Base-by-base conservation (phyloP, 306 rosid species). In the Calophaca sinica region DNA sequence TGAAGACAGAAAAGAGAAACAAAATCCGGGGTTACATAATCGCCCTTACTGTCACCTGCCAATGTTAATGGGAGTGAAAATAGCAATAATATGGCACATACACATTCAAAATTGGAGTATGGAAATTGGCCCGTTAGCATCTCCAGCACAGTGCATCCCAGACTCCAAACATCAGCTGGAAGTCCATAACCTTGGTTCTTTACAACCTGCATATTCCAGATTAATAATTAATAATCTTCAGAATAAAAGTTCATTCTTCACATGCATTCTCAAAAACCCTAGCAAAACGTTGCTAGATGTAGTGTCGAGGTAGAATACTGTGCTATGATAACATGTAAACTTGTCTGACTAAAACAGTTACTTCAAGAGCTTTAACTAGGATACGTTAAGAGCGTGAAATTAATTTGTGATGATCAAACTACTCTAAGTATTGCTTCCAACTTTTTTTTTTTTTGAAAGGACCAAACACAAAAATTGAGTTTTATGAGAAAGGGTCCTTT, bases 151-250 rank as follows among this genome's bases (percentile, higher is more conserved):
- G 99, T 94, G 85, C 97, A 92, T 72, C 99, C 97, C 72, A 94
- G 92, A 85, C 99, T 94, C 99, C 99, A 94, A 54, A 94, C 87
- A 81, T 92, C 99, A 60, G 97, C 97, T 6, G 96, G 90, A 74
- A 91, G 88, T 58, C 99, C 97, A 46, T 92, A 94, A 52, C 96
- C 99, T 75, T 72, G 80, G 74, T 75, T 76, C 81, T 72, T 94
- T 77, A 92, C 93, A 76, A 92, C 96, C 99, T 94, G 91, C 86
- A 82, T 14, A 75, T 65, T 66, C 49, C 63, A 80, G 65, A 48
- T 60, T 75, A 36, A 70, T 9, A 54, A 48, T 60, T 75, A 36
- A 70, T 9, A 54, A 54, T 54, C 32, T 3, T 54, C 2, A 63
- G 53, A 67, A 67, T 46, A 46, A 29, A 46, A 66, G 7, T 8